phyloP scores from a whole-genome alignment of 192 early-diverging fungal genomes.

The Coemansia sp. region DNA sequence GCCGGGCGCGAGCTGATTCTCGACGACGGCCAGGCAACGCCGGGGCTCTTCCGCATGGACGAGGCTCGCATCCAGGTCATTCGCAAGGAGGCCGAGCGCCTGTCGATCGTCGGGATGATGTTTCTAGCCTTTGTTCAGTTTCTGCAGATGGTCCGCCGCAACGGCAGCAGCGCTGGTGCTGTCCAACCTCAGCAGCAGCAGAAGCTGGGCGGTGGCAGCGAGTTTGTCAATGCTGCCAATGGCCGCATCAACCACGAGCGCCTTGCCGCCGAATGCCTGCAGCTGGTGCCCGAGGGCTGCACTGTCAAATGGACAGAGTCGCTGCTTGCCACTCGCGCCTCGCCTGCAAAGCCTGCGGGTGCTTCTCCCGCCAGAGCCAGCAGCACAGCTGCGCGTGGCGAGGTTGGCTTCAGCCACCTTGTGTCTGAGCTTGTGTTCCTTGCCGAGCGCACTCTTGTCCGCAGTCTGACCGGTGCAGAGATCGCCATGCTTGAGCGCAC shows the following conservation, averaged over 20 bases:
- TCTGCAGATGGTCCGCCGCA: conserved; percentile 27
- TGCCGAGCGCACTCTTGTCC: conserved; percentile 30
- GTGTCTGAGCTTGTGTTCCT: conserved; percentile 32
- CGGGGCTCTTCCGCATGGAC: conserved; percentile 50
- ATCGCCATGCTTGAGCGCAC: conserved; percentile 42
- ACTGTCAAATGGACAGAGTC: conserved; percentile 45
- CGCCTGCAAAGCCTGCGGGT: conserved; percentile 7
- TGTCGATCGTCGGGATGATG: conserved; percentile 39
- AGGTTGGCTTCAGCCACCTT: conserved; percentile 36
- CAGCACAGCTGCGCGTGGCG: conserved; percentile 13
- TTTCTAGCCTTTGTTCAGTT: conserved; percentile 48
- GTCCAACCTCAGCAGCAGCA: neutral
- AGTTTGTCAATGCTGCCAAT: conserved; percentile 21
- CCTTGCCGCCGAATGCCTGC: conserved; percentile 43
- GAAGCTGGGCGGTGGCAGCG: conserved; percentile 7
- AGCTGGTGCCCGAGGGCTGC: conserved; percentile 45
- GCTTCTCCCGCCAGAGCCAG: neutral
- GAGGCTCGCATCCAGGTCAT: conserved; percentile 39
- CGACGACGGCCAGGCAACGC: conserved; percentile 37
- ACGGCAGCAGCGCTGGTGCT: conserved; percentile 3
- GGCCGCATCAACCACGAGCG: conserved; percentile 34
- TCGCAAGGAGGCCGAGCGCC: conserved; percentile 44
- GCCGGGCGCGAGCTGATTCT: conserved; percentile 42
- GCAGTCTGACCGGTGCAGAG: conserved; percentile 19
- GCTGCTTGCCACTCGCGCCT: conserved; percentile 12